Conservation (phyloP, 2,329 filamentous ascomycete species). For the Ascochyta rabiei region DNA sequence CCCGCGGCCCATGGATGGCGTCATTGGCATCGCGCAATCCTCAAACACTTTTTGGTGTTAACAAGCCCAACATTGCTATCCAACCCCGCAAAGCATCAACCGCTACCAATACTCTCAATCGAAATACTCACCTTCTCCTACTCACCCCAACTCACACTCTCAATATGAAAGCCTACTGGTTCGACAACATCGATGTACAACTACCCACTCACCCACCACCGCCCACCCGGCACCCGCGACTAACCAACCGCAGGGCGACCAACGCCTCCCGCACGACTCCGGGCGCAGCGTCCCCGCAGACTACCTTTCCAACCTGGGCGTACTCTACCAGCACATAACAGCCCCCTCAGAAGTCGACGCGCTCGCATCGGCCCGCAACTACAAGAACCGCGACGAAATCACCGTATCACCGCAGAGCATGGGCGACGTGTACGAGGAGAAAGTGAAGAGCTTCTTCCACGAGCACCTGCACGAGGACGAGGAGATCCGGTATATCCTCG, state of each 20-base stretch:
- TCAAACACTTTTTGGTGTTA: constrained; percentile 22
- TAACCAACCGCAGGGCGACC: constrained; percentile 73
- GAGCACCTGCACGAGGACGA: constrained; percentile 99
- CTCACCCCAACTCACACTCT: not conserved
- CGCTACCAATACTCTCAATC: not conserved
- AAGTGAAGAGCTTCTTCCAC: constrained; percentile 90
- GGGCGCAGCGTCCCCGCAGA: constrained; percentile 69
- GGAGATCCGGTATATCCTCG: constrained; percentile 94
- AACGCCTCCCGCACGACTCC: constrained; percentile 88
- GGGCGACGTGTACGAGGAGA: constrained; percentile 87
- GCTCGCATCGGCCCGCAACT: constrained; percentile 76
- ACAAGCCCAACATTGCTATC: constrained; percentile 13
- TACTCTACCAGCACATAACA: constrained; percentile 75
- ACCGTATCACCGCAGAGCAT: constrained; percentile 84
- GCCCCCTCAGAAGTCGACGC: constrained; percentile 69
- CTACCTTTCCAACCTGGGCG: constrained; percentile 76
- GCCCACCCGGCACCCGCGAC: constrained; percentile 15
- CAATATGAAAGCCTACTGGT: constrained; percentile 73
- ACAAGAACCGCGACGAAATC: constrained; percentile 95
- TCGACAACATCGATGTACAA: constrained; percentile 67
- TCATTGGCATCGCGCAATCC: constrained; percentile 33
- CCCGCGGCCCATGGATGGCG: not conserved
- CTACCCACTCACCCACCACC: not conserved
- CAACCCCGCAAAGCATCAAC: not conserved
- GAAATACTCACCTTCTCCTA: not conserved